Percentiles rank a stretch among this genome's conserved stretches.
These are phyloP conservation scores for Colletotrichum nymphaeae DNA, from an alignment of 2,329 filamentous ascomycete species.

Conservation along the genomic window DNA sequence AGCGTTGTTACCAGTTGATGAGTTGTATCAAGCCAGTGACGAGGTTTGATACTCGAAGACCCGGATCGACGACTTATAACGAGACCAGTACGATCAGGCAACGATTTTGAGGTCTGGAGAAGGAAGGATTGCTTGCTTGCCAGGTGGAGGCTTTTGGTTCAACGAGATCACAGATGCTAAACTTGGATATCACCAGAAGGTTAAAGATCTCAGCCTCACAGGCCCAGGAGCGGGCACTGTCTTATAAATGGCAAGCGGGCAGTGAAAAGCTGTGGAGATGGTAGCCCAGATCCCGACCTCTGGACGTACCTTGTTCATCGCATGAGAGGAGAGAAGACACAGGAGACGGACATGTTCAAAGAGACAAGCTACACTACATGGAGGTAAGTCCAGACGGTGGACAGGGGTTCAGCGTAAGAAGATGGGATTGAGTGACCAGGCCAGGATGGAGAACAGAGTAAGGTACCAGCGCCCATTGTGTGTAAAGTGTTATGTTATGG, in stretches of 20 bases:
- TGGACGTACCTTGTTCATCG: conserved; percentile 29
- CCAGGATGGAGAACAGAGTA: conserved; percentile 28
- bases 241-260: conserved; percentile 38
- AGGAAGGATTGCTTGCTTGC: conserved; percentile 35
- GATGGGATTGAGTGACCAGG: conserved; percentile 31
- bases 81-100: conserved; percentile 30
- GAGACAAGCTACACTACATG: conserved; percentile 35
- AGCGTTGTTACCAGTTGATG: conserved; percentile 20
- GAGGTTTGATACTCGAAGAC: conserved; percentile 15
- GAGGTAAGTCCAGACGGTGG: conserved; percentile 28
- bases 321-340: conserved; percentile 20
- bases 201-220: conserved; percentile 38
- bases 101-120: conserved; percentile 21
- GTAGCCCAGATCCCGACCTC: conserved; percentile 26
- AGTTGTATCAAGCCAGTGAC: conserved; percentile 27
- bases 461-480: conserved; percentile 32
- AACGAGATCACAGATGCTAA: conserved; percentile 37
- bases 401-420: conserved; percentile 30
- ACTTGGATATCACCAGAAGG: conserved; percentile 38
- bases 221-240: conserved; percentile 35
- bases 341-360: conserved; percentile 28
- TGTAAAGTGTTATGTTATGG: not conserved
- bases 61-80: conserved; percentile 31
- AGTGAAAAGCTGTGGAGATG: conserved; percentile 36
- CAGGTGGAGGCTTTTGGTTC: conserved; percentile 34